Conservation (phyloP, 805 yeast genomes). For the Schwanniomyces pseudopolymorphus region DNA sequence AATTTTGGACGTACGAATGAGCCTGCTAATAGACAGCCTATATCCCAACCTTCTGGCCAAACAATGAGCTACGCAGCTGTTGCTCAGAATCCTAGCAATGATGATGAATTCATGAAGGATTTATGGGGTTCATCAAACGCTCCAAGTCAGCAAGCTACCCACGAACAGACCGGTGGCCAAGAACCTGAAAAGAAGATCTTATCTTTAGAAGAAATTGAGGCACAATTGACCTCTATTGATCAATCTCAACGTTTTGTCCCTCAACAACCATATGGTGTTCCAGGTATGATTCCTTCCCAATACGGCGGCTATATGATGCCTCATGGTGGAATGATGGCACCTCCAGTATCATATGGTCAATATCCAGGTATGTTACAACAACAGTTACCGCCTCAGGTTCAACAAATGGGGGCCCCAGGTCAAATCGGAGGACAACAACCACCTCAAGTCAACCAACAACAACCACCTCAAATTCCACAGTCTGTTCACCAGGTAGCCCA, state of each 20-base stretch:
- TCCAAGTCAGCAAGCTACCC: conserved; percentile 27
- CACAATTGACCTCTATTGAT: conserved; percentile 58
- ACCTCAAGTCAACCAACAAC: conserved; percentile 12
- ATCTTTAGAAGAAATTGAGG: conserved; percentile 83
- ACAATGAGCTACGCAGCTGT: conserved; percentile 43
- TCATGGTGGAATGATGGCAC: conserved; percentile 36
- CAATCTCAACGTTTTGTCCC: conserved; percentile 26
- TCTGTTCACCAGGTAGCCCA: conserved; percentile 8
- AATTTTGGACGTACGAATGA: conserved; percentile 47
- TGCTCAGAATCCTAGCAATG: conserved; percentile 31
- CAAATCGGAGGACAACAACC: conserved; percentile 8
- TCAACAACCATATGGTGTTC: conserved; percentile 29
- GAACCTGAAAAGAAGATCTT: conserved; percentile 46
- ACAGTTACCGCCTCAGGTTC: conserved; percentile 17
- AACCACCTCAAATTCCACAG: conserved; percentile 10
- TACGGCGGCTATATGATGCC: conserved; percentile 43
- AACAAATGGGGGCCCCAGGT: conserved; percentile 1
- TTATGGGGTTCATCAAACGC: conserved; percentile 42
- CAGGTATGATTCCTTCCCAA: conserved; percentile 32
- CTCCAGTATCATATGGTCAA: conserved; percentile 35
- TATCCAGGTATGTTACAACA: conserved; percentile 26
- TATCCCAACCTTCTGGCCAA: conserved; percentile 20
- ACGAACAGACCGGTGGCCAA: conserved; percentile 9
- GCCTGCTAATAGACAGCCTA: conserved; percentile 16
- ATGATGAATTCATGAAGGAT: conserved; percentile 46